Evolutionary conservation across 495 filamentous ascomycete genomes (phyloP), one percentile per base, ranked within the genome.

Genomic region (Aspergillus carlsbadensis): DNA sequence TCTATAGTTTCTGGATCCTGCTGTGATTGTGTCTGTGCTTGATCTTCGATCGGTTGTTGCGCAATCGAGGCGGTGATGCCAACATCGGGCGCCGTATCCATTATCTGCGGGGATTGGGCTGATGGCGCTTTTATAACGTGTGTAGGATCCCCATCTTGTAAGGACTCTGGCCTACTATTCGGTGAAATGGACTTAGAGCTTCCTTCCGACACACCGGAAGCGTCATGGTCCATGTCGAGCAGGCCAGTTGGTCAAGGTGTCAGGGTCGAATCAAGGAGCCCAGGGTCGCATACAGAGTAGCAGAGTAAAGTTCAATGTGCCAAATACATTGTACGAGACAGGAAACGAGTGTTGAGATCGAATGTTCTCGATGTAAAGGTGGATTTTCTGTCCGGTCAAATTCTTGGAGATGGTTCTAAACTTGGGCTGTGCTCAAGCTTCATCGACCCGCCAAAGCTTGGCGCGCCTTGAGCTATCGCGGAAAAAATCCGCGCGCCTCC

Each of bases 201-300:
- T 47, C 61, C 60, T 47, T 61, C 60, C 21, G 62, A 67, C 41
- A 58, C 59, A 48, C 64, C 55, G 39, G 60, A 59, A 54, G 42
- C 39, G 52, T 56, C 67, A 74, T 71, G 61, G 54, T 67, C 67
- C 73, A 76, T 76, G 20, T 62, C 65, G 59, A 55, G 48, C 39
- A 54, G 21, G 20, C 35, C 54, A 47, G 29, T 41, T 35, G 53
- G 26, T 48, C 24, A 26, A 31, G 21, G 47, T n/a, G n/a, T 47
- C 48, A 45, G 33, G 26, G 26, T 29, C 26, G 26, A 34, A 18
- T 47, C 15, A 49, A 31, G 52, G 36, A 41, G 44, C 42, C 58
- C 43, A 61, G 41, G 36, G 36, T 54, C 29, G 42, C 58, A 56
- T 59, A 39, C 36, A 52, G 35, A 40, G 35, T 26, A 40, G 31